Evolutionary conservation across 441 rosid genomes (phyloP).

Genomic region (Erodium moschatum): DNA sequence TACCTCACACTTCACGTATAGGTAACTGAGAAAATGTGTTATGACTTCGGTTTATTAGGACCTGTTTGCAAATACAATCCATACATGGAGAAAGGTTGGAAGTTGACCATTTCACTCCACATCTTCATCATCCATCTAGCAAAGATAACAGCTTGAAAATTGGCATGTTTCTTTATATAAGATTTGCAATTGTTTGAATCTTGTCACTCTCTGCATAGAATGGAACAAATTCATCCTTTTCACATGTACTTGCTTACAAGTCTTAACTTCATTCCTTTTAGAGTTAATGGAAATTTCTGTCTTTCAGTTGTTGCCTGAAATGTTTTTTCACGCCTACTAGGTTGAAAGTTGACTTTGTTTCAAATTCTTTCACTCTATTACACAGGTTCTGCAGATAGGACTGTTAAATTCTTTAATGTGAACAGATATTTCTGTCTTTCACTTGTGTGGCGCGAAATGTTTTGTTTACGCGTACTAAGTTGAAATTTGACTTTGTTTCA

Average conservation of each 20-base stretch:
- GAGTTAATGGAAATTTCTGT: background rate
- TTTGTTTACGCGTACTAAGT: no score
- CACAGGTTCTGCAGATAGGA: no score
- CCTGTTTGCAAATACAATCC: background rate
- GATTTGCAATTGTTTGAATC: background rate
- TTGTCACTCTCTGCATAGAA: slow-evolving; percentile 5
- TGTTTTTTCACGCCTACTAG: background rate
- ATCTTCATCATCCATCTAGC: background rate
- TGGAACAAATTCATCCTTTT: background rate
- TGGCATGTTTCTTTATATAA: background rate
- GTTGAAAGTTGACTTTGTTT: slow-evolving; percentile 5
- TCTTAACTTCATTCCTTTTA: background rate
- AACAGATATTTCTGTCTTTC: no score
- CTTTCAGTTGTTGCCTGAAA: background rate
- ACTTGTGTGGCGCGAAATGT: no score
- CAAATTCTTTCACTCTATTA: no score
- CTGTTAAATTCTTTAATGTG: no score
- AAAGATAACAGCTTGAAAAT: background rate
- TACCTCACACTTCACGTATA: background rate
- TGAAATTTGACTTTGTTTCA: background rate
- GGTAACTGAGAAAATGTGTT: background rate
- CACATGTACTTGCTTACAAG: background rate
- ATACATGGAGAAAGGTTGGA: background rate
- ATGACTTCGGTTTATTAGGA: background rate
- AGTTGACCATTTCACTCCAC: background rate